Conservation (phyloP, 345 rosid species). For the Linum trigynum region DNA sequence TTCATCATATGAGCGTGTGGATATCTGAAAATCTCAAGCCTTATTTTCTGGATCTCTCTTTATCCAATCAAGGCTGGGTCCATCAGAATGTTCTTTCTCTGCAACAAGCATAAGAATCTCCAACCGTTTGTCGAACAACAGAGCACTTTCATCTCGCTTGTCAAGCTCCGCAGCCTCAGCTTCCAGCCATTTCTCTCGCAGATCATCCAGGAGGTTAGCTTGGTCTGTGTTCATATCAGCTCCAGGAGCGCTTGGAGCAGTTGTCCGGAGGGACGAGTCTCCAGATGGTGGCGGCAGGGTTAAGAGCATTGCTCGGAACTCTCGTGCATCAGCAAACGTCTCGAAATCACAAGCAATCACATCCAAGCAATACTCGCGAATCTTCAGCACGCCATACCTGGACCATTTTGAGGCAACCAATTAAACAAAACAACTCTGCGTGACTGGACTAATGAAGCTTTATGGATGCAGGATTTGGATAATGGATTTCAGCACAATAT, state of each 20-base stretch:
- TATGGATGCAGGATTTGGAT: too few relatives aligned
- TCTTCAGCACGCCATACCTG: conserved; percentile 90
- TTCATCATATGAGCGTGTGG: too few relatives aligned
- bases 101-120: conserved; percentile 79
- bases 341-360: conserved; percentile 78
- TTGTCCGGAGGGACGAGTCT: conserved; percentile 79
- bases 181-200: conserved; percentile 97
- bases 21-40: too few relatives aligned
- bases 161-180: conserved; percentile 94
- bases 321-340: conserved; percentile 67
- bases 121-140: conserved; percentile 76
- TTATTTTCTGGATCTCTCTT: too few relatives aligned
- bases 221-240: conserved; percentile 56
- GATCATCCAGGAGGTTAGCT: conserved; percentile 79
- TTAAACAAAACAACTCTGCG: background rate
- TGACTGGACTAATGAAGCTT: too few relatives aligned
- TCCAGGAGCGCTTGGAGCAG: conserved; percentile 89
- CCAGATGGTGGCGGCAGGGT: conserved; percentile 93
- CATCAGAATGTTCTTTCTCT: conserved; percentile 43
- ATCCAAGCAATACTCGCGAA: conserved; percentile 82
- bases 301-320: conserved; percentile 84
- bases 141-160: conserved; percentile 91
- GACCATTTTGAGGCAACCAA: conserved; percentile 11
- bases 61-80: conserved; percentile 10
- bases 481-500: too few relatives aligned